A percentile compares a stretch with the other conserved stretches of the same genome.
phyloP scores from a whole-genome alignment of 306 rosid genomes.

The Vicia villosa region DNA sequence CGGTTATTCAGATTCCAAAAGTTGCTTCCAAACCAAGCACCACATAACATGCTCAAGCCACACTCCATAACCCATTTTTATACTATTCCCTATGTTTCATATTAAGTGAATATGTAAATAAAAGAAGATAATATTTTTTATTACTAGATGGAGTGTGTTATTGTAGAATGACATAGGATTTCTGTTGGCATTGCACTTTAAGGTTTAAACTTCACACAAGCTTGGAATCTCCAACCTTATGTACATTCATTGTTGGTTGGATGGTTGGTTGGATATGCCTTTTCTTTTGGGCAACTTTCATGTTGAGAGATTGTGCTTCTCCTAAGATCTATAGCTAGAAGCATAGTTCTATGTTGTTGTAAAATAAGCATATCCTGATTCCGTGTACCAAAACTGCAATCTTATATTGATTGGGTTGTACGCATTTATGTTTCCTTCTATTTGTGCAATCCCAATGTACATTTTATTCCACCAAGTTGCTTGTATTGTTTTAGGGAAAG shows the following conservation, averaged over 20 bases:
- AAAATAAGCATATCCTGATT: conserved; percentile 12
- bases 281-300: not conserved
- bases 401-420: not conserved
- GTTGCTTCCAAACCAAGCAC: conserved; percentile 35
- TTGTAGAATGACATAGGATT: not conserved
- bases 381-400: conserved; percentile 22
- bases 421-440: conserved; percentile 15
- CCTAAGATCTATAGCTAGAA: not conserved
- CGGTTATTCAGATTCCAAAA: conserved; percentile 33
- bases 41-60: not conserved
- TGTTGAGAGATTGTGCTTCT: not conserved
- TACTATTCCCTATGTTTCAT: too few relatives aligned
- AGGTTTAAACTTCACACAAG: not conserved
- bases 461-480: conserved; percentile 8
- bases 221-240: conserved; percentile 20
- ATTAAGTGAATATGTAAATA: not conserved
- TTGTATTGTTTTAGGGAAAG: not conserved
- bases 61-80: not conserved
- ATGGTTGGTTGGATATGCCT: conserved; percentile 14
- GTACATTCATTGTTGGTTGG: conserved; percentile 27
- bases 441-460: conserved; percentile 19
- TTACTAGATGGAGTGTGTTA: too few relatives aligned
- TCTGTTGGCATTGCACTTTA: conserved; percentile 26
- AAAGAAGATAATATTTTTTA: too few relatives aligned
- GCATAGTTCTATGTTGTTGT: conserved; percentile 14